Base-by-base conservation (phyloP, 1,139 yeast genomes). In the Protomyces gravidus region DNA sequence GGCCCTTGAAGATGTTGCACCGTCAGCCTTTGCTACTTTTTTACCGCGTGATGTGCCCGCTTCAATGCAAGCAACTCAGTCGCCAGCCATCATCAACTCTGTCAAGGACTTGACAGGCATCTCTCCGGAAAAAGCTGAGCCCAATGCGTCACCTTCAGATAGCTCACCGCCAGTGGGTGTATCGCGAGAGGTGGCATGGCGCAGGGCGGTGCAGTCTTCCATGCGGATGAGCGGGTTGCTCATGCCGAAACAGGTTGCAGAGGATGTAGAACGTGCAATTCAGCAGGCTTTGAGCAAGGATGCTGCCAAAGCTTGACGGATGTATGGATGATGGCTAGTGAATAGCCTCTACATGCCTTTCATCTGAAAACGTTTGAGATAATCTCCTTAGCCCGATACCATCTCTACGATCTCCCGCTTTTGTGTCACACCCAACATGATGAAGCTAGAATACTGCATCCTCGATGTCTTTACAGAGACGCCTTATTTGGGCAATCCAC, bases 181-280 rank as follows among this genome's bases (percentile, higher is more conserved):
- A 17, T 32, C 51, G 17, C 45, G 58, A 7, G 36, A 36, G 28
- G 32, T 21, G 23, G 48, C 48, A 28, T 53, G 58, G 58, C 17
- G 39, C 33, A 33, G 46, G 21, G 58, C 58, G 1, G 58, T 53
- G 46, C 51, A 42, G 39, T 33, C 46, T 11, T 53, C 58, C 17
- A 15, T 45, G 36, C 23, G 58, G 36, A 53, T 53, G 58, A 53
- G 58, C 36, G 58, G 58, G n/a, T 30, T 53, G 19, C 36, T 53
- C 5, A 19, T 46, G 48, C 58, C 58, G 28, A 36, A 11, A 4
- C 42, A 36, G 42, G 23, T 23, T n/a, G 42, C 42, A 9, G 42
- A 36, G 21, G 42, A 36, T 36, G 42, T 36, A 4, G 42, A 36
- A 23, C 17, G 42, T 5, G 42, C 42, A 5, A 9, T 36, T 19